Evolutionary conservation across 2,329 filamentous ascomycete genomes (phyloP), one percentile per base, ranked within the genome.

Genomic region (Aspergillus pseudoterreus): DNA sequence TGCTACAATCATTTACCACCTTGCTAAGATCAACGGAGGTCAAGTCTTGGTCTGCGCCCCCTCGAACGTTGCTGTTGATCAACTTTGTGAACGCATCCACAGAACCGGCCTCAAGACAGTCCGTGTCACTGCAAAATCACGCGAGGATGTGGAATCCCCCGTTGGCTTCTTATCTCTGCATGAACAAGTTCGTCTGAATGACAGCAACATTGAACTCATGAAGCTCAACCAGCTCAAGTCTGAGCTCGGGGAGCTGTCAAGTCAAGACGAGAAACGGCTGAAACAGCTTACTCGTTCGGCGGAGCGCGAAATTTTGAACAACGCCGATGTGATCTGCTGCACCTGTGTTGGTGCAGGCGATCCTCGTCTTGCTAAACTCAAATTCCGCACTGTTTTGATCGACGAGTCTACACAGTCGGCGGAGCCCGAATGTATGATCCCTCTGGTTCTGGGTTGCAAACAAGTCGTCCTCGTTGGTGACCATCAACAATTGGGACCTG

Each of bases 351-450:
- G 94, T 72, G 94, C 94, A 35, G 94, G 94, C 54, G 94, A 99
- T 69, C 94, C 94, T 53, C 88, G 94, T 59, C 83, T 99, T 48
- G 84, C 92, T 45, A 97, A 97, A 76, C 90, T 96, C 82, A 96
- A 96, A 74, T 99, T 99, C 78, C 86, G 94, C 57, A 99, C 95
- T 57, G 94, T 99, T 17, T 79, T 99, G 38, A 97, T 99, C 60
- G 94, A 99, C 66, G 94, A 99, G 73, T 97, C 92, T 41, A 99
- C 94, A 1, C 94, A 99, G 68, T 96, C 94, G 14, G 94, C 94
- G 2, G 94, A 99, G 70, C 94, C 94, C 0, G 94, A 99, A 71
- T 99, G 94, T 71, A 95, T 99, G 90, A 99, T 99, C 63, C 94
- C 94, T 15, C 78, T 99, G 38, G 92, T 99, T 30, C 81, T 99